phyloP scores from a whole-genome alignment of 1,284 basidiomycete genomes.

The Cryptococcus maquisensis region DNA sequence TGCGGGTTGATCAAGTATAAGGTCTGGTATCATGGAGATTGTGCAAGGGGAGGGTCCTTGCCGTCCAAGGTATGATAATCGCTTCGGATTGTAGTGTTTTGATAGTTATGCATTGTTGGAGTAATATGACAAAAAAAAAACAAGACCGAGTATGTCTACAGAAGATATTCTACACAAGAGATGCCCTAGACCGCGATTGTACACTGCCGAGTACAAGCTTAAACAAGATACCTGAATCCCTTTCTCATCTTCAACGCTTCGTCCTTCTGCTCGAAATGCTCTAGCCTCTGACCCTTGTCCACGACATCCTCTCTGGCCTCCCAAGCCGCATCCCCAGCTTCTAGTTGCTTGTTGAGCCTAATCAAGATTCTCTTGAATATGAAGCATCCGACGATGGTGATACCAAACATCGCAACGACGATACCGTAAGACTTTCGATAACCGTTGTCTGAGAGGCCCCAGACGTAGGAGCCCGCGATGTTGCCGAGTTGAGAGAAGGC shows the following conservation, averaged over 20 bases:
- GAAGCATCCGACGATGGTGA: conserved; percentile 31
- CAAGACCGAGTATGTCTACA: too few relatives aligned
- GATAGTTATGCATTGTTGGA: not conserved
- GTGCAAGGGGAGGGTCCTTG: not conserved
- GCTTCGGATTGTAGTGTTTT: not conserved
- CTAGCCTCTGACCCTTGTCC: conserved; percentile 49
- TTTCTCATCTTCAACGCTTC: conserved; percentile 48
- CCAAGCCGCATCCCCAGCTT: conserved; percentile 31
- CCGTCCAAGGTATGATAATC: not conserved
- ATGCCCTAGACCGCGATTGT: not conserved
- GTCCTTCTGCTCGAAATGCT: conserved; percentile 39
- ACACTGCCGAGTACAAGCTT: not conserved
- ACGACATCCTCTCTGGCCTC: conserved; percentile 22
- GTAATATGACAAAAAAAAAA: too few relatives aligned
- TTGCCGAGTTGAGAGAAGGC: conserved; percentile 50
- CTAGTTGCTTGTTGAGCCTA: conserved; percentile 36
- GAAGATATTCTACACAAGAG: not conserved
- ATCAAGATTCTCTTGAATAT: conserved; percentile 32
- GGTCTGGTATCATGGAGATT: not conserved
- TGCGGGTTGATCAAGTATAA: too few relatives aligned
- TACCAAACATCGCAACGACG: conserved; percentile 33
- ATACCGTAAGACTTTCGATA: conserved; percentile 43
- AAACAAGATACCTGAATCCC: conserved; percentile 51
- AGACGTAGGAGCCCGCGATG: conserved; percentile 60
- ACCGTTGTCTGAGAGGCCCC: conserved; percentile 28